Base-by-base conservation (phyloP, 805 yeast genomes). In the Spathaspora arborariae region DNA sequence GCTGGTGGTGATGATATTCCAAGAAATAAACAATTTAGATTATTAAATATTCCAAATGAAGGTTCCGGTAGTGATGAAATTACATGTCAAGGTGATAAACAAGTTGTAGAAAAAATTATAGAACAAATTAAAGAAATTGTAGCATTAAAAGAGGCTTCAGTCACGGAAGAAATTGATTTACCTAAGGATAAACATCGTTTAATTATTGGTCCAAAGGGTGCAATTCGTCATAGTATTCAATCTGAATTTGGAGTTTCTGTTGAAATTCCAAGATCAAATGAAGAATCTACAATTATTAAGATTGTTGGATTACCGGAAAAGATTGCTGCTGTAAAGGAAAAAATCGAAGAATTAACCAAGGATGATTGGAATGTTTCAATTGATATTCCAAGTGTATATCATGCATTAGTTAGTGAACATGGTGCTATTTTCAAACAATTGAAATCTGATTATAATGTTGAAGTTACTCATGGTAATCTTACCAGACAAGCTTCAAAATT, bases 181-280 rank as follows among this genome's bases (percentile, higher is more conserved):
- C 80, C 94, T 36, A 80, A 81, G 60, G 85, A 81, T 49, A 85
- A 84, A 60, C 92, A 88, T 57, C 79, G 88, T 56, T 74, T 81
- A 8, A 59, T 92, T 44, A 80, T 92, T 63, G 98, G 98, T 35
- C 82, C 89, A 34, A 81, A 82, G 48, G 97, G 98, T 39, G 58
- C 80, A 10, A 76, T 78, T 48, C 88, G 92, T 67, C 84, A 85
- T 55, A 72, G 79, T 9, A 64, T 89, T 52, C 92, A 89, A 68
- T 71, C 78, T 13, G 88, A 85, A 57, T 87, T 76, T 63, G 71
- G 74, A 11, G 91, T 88, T 42, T 60, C 64, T 21, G 64, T 92
- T 46, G 73, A 71, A 40, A 78, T 92, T 59, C 97, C 97, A 52
- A 77, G 76, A 58, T 67, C 75, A 35, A 76, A 73, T 48, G 76